These are phyloP conservation scores for Debaryomyces udenii DNA, from an alignment of 1,139 yeast species.

Conservation along the genomic window DNA sequence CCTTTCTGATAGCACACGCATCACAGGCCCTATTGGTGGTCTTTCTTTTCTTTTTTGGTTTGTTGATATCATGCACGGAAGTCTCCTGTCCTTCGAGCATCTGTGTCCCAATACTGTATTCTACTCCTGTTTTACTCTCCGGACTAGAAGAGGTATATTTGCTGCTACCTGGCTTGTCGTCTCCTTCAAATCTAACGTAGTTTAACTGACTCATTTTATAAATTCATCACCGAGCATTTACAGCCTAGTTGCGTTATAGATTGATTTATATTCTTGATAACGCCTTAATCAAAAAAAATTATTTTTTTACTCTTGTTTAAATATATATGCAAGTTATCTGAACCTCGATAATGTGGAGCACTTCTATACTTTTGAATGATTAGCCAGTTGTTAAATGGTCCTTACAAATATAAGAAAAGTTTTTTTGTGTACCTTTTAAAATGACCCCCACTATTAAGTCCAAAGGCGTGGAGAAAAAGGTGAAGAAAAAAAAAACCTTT, in stretches of 20 bases:
- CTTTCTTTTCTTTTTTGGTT: conserved; percentile 25
- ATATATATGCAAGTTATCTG: no score
- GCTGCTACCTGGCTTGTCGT: neutral
- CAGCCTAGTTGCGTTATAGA: neutral
- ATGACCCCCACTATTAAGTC: conserved; percentile 3
- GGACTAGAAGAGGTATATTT: conserved; percentile 4
- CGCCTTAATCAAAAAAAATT: neutral
- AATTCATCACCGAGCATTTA: conserved; percentile 1
- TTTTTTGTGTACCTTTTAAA: neutral
- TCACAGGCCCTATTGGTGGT: conserved; percentile 42
- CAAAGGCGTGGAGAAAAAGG: conserved; percentile 3
- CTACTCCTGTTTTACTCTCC: conserved; percentile 2
- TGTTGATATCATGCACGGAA: neutral
- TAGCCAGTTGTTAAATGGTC: no score
- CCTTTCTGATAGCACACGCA: conserved; percentile 48
- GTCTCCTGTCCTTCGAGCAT: neutral
- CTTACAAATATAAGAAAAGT: conserved; percentile 1
- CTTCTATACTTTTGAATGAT: no score
- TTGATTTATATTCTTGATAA: neutral
- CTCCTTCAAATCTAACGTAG: conserved; percentile 1
- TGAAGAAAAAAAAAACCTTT: neutral
- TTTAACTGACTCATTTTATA: conserved; percentile 2
- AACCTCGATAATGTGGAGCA: no score
- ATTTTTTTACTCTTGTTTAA: no score
- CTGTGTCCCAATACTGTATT: neutral